Conservation (phyloP, 2,329 filamentous ascomycete species). For the Orbilia oligospora region DNA sequence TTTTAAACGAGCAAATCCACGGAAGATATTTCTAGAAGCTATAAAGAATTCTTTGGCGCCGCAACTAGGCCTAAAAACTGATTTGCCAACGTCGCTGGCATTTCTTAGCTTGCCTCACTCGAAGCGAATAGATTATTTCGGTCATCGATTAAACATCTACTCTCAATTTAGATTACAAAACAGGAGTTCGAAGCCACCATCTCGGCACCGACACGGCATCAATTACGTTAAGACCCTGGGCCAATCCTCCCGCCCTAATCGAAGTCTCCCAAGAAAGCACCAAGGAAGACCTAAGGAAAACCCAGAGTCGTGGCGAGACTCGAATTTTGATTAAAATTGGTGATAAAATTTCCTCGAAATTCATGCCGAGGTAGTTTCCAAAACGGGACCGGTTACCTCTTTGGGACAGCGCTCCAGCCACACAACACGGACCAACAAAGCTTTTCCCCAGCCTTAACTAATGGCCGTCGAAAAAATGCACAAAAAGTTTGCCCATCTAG, state of each 20-base stretch:
- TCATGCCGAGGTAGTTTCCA: conserved; percentile 49
- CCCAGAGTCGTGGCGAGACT: conserved; percentile 8
- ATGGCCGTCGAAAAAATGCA: conserved; percentile 27
- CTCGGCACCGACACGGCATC: conserved; percentile 13
- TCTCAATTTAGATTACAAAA: conserved; percentile 35
- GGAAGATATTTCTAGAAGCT: conserved; percentile 27
- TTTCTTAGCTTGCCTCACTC: conserved; percentile 5
- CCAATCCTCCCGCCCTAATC: conserved; percentile 18
- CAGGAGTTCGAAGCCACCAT: conserved; percentile 28
- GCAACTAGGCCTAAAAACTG: conserved; percentile 21
- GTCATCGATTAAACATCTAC: background rate
- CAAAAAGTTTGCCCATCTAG: conserved; percentile 29
- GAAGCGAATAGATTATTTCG: conserved; percentile 9
- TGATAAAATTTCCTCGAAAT: conserved; percentile 18
- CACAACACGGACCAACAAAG: conserved; percentile 9
- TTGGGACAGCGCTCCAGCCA: conserved; percentile 31
- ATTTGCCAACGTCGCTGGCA: conserved; percentile 28
- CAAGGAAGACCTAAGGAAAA: background rate
- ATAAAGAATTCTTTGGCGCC: conserved; percentile 24
- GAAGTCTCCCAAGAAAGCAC: conserved; percentile 5
- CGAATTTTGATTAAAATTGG: conserved; percentile 35
- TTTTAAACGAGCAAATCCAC: conserved; percentile 24
- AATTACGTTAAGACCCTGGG: conserved; percentile 2
- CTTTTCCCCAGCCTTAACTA: conserved; percentile 8
- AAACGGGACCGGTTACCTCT: conserved; percentile 18